These are phyloP conservation scores for Leptomonas pyrrhocoris DNA, from an alignment of 208 protist genomes.

Conservation along the genomic window DNA sequence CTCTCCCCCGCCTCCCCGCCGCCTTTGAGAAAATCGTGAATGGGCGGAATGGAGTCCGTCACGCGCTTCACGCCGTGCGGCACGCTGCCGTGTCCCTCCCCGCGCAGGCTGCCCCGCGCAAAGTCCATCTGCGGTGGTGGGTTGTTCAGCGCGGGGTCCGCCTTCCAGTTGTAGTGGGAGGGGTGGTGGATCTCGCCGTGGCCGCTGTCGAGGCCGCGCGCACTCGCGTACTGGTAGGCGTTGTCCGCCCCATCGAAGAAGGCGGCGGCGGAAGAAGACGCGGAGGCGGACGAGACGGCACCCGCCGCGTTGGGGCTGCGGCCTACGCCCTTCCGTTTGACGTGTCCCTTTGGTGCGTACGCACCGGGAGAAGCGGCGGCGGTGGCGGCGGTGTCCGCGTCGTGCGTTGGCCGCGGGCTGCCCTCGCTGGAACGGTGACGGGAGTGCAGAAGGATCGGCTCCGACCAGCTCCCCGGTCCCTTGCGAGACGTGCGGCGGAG, in stretches of 20 bases:
- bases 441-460: slow-evolving; percentile 33
- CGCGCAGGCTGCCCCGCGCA: slow-evolving; percentile 6
- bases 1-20: not conserved
- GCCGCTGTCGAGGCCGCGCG: slow-evolving; percentile 5
- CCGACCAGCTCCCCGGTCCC: slow-evolving; percentile 61
- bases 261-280: slow-evolving; percentile 11
- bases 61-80: slow-evolving; percentile 20
- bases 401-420: not conserved
- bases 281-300: not conserved
- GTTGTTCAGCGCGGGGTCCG: slow-evolving; percentile 29
- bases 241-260: slow-evolving; percentile 39
- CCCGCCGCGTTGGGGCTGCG: not conserved
- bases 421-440: slow-evolving; percentile 12
- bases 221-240: slow-evolving; percentile 13
- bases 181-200: slow-evolving; percentile 27
- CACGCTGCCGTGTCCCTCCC: not conserved
- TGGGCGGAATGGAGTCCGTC: slow-evolving; percentile 6
- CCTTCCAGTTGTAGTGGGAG: slow-evolving; percentile 54
- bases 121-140: slow-evolving; percentile 22
- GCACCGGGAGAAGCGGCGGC: not conserved
- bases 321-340: not conserved
- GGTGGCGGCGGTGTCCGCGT: not conserved
- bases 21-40: slow-evolving; percentile 2
- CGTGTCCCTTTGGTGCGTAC: not conserved
- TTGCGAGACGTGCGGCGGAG: slow-evolving; percentile 61